Conservation (phyloP, 2,329 filamentous ascomycete species). For the Sclerotinia spermophila region DNA sequence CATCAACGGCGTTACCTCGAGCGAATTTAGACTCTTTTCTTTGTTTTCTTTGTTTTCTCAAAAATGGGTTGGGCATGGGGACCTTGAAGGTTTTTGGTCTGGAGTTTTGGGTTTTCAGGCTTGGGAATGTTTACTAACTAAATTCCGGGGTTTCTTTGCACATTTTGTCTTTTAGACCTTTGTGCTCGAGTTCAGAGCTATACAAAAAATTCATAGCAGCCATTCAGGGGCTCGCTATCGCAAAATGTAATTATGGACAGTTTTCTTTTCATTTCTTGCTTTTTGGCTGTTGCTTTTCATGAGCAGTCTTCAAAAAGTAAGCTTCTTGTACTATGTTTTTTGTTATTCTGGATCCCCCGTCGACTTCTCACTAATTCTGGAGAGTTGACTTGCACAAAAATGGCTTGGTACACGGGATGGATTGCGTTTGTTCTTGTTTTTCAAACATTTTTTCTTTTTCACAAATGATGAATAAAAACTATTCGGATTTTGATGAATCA, state of each 20-base stretch:
- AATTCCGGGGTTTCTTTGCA: slow-evolving; percentile 32
- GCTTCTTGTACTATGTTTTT: slow-evolving; percentile 38
- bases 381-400: slow-evolving; percentile 35
- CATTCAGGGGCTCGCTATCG: slow-evolving; percentile 32
- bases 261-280: slow-evolving; percentile 33
- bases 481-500: not conserved
- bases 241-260: slow-evolving; percentile 39
- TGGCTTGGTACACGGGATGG: slow-evolving; percentile 26
- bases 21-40: slow-evolving; percentile 35
- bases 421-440: slow-evolving; percentile 23
- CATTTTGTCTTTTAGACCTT: slow-evolving; percentile 34
- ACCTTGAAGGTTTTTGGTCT: slow-evolving; percentile 37
- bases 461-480: slow-evolving; percentile 8
- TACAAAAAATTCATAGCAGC: slow-evolving; percentile 32
- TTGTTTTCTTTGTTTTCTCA: slow-evolving; percentile 33
- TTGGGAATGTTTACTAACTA: slow-evolving; percentile 35
- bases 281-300: slow-evolving; percentile 18
- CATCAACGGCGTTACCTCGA: slow-evolving; percentile 36
- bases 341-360: slow-evolving; percentile 28
- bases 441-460: slow-evolving; percentile 6
- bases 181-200: slow-evolving; percentile 25
- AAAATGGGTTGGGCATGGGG: slow-evolving; percentile 38
- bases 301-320: slow-evolving; percentile 25
- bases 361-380: slow-evolving; percentile 27
- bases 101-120: slow-evolving; percentile 37